Percentiles rank a stretch among this genome's conserved stretches.
Conservation (phyloP, 2,329 filamentous ascomycete genomes). For the Trichophyton mentagrophytes region DNA sequence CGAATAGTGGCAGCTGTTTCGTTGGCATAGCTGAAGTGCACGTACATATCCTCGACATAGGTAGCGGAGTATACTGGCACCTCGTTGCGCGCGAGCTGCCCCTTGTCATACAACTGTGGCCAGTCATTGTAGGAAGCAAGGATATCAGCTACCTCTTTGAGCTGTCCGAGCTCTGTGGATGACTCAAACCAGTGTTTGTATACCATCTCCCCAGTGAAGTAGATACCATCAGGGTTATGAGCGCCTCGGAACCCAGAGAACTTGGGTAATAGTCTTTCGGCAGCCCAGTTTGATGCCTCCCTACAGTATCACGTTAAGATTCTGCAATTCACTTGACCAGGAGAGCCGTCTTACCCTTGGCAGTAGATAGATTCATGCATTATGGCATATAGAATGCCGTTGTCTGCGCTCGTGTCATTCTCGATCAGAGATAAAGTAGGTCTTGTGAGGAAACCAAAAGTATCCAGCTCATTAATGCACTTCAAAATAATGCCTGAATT, state of each 20-base stretch:
- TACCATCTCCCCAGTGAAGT: slow-evolving; percentile 87
- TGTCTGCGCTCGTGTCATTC: slow-evolving; percentile 55
- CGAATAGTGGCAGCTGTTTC: slow-evolving; percentile 64
- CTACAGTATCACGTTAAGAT: slow-evolving; percentile 16
- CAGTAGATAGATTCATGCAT: slow-evolving; percentile 85
- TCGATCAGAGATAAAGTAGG: slow-evolving; percentile 60
- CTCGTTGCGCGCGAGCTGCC: slow-evolving; percentile 59
- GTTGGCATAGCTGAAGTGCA: slow-evolving; percentile 61
- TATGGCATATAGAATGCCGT: slow-evolving; percentile 68
- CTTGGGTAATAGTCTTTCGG: slow-evolving; percentile 30
- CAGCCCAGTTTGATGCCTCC: slow-evolving; percentile 61
- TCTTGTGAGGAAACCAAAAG: slow-evolving; percentile 62
- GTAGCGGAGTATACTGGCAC: slow-evolving; percentile 78
- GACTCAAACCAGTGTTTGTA: slow-evolving; percentile 75
- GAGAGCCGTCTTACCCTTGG: slow-evolving; percentile 38
- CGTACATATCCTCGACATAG: slow-evolving; percentile 85
- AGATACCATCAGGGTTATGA: slow-evolving; percentile 43
- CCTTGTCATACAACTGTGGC: slow-evolving; percentile 62
- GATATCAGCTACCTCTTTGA: slow-evolving; percentile 56
- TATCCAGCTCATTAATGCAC: slow-evolving; percentile 58
- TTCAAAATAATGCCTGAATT: slow-evolving; percentile 50
- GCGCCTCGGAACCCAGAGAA: slow-evolving; percentile 38
- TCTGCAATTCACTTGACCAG: not conserved
- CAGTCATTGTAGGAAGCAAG: slow-evolving; percentile 58
- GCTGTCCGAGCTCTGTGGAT: slow-evolving; percentile 58